A percentile compares a stretch with the other conserved stretches of the same genome.
Evolutionary conservation across 1,139 yeast genomes (phyloP).

Genomic region (Magnusiomyces magnusii): DNA sequence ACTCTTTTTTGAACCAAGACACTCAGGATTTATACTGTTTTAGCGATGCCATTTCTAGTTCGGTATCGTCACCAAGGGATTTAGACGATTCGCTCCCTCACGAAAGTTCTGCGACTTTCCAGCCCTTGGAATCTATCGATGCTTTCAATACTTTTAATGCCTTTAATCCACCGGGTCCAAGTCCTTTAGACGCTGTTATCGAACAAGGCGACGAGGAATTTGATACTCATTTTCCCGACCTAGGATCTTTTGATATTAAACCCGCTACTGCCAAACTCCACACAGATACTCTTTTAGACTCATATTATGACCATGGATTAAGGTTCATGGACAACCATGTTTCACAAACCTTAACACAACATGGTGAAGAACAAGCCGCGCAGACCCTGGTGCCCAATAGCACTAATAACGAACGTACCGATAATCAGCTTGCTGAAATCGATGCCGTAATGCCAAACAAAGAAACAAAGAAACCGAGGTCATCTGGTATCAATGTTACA

Average conservation of each 20-base stretch:
- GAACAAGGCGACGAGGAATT: slow-evolving; percentile 1
- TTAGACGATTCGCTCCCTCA: not conserved
- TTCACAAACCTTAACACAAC: not conserved
- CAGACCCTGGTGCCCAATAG: too few species aligned
- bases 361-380: too few species aligned
- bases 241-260: too few species aligned
- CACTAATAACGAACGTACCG: too few species aligned
- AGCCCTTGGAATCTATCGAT: not conserved
- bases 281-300: not conserved
- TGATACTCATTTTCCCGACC: slow-evolving; percentile 12
- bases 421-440: too few species aligned
- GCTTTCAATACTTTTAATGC: not conserved
- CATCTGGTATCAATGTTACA: not conserved
- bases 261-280: too few species aligned
- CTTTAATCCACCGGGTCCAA: not conserved
- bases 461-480: not conserved
- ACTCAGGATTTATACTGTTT: slow-evolving; percentile 3
- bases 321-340: not conserved
- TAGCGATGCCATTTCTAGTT: not conserved
- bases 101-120: not conserved
- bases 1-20: too few species aligned
- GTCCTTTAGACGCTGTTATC: not conserved
- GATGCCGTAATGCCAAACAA: too few species aligned
- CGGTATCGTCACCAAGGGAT: slow-evolving; percentile 4
- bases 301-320: not conserved